Base-by-base conservation (phyloP, 345 rosid genomes). In the Combretum micranthum region DNA sequence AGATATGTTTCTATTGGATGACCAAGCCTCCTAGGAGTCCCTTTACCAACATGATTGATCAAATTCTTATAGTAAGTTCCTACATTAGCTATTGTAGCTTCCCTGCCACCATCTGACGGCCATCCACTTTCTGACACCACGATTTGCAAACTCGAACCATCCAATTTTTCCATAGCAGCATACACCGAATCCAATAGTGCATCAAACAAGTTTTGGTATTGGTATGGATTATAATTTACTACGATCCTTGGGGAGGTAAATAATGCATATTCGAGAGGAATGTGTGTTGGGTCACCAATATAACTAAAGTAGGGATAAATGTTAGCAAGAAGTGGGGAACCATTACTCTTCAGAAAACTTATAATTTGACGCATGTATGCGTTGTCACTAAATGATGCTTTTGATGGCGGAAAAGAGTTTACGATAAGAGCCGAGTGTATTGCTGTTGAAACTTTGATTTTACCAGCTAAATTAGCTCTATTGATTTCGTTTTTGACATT, bases 391-490 rank as follows among this genome's bases (percentile, higher is more conserved):
- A 66, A 75, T 17, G 44, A 4, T 4, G 72, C 72, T 0, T 17
- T 48, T 6, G 80, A 74, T 4, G 83, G 83, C 14, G 79, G 80
- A 48, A 20, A 64, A 4, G 77, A 44, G 6, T 0, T 11, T 1
- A 45, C 52, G 7, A 74, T 4, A 20, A 66, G 23, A 23, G 22
- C 4, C 2, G 63, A 1, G 21, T 66, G 59, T 16, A 75, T 49
- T 23, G 83, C 65, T 0, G 80, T 78, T 3, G 83, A 75, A 26
- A 81, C 75, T 59, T 73, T 67, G 56, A 81, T 72, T 0, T 63
- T 45, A 42, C 53, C 48, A 10, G 56, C 61, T 13, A 72, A 53
- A 47, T 63, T 65, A 9, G 67, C 67, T 4, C 64, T 17, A 18
- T 12, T 42, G 10, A n/a, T n/a, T n/a, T n/a, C n/a, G n/a, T n/a